These are phyloP conservation scores for Lentinula lateritia DNA, from an alignment of 768 basidiomycete species.

Conservation along the genomic window DNA sequence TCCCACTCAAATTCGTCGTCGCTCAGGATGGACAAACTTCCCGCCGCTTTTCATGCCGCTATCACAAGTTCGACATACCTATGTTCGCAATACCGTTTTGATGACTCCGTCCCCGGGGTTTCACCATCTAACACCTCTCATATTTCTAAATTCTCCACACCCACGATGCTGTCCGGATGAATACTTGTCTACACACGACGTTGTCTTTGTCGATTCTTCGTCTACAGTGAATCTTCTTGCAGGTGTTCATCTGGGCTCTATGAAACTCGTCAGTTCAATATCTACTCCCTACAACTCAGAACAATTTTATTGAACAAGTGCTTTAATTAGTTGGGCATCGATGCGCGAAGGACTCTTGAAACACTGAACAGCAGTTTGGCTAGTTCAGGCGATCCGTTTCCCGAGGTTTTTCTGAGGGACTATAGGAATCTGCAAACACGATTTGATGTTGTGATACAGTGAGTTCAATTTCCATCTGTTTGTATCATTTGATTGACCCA, in stretches of 20 bases:
- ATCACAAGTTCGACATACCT: no score
- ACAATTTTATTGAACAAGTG: slow-evolving; percentile 3
- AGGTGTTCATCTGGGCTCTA: slow-evolving; percentile 68
- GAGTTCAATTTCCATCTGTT: slow-evolving; percentile 13
- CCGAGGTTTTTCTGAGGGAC: slow-evolving; percentile 68
- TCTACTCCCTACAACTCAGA: no score
- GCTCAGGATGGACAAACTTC: no score
- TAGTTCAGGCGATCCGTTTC: slow-evolving; percentile 54
- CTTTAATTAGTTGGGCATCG: slow-evolving; percentile 55
- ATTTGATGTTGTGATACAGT: slow-evolving; percentile 74
- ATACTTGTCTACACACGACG: slow-evolving; percentile 42
- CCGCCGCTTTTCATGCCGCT: no score
- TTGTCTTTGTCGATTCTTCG: slow-evolving; percentile 74
- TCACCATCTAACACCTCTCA: no score
- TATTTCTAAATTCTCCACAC: no score
- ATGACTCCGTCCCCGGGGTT: no score
- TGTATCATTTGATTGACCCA: background rate
- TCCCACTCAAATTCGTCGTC: no score
- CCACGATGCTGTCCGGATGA: no score
- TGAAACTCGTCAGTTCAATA: slow-evolving; percentile 57
- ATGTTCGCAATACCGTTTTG: no score
- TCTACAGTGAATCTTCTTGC: slow-evolving; percentile 75
- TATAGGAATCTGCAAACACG: slow-evolving; percentile 55
- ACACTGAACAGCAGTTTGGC: slow-evolving; percentile 42
- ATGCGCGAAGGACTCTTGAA: slow-evolving; percentile 72